These are phyloP conservation scores for Diaporthe sp. DNA, from an alignment of 2,329 filamentous ascomycete species.

Conservation along the genomic window DNA sequence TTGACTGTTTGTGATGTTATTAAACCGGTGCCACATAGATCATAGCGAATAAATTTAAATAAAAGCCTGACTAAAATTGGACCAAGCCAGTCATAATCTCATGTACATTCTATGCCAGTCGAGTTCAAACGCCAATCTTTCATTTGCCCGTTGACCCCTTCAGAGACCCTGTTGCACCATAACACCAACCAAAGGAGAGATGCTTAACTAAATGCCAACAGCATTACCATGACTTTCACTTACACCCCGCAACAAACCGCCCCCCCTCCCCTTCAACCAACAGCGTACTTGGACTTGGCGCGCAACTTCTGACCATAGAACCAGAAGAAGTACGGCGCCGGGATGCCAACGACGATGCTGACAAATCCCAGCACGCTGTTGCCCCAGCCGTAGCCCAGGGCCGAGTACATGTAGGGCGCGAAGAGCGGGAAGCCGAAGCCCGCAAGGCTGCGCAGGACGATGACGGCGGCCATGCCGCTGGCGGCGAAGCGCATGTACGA, in stretches of 20 bases:
- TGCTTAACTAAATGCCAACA: no score
- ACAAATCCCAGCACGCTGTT: slow-evolving; percentile 63
- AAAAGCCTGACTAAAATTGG: neutral
- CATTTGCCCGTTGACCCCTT: neutral
- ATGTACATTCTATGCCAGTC: neutral
- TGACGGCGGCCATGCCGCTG: slow-evolving; percentile 59
- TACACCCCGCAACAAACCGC: neutral
- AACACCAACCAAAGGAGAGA: neutral
- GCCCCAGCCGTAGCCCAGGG: slow-evolving; percentile 62
- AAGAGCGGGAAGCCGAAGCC: slow-evolving; percentile 67
- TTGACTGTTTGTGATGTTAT: neutral
- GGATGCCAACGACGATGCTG: slow-evolving; percentile 64
- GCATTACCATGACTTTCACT: neutral
- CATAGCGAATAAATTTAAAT: neutral
- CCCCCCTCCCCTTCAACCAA: slow-evolving; percentile 42
- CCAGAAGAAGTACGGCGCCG: slow-evolving; percentile 62
- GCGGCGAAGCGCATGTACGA: slow-evolving; percentile 60
- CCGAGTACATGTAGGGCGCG: slow-evolving; percentile 57
- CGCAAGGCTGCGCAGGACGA: slow-evolving; percentile 61
- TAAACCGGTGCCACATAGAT: neutral
- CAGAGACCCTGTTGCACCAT: neutral
- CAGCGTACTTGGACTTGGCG: slow-evolving; percentile 52
- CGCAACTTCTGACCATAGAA: slow-evolving; percentile 54
- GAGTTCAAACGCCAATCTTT: neutral
- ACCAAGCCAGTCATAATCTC: neutral